These are phyloP conservation scores for Ambrosia trifida DNA, from an alignment of 129 eudicot genomes.

Conservation along the genomic window DNA sequence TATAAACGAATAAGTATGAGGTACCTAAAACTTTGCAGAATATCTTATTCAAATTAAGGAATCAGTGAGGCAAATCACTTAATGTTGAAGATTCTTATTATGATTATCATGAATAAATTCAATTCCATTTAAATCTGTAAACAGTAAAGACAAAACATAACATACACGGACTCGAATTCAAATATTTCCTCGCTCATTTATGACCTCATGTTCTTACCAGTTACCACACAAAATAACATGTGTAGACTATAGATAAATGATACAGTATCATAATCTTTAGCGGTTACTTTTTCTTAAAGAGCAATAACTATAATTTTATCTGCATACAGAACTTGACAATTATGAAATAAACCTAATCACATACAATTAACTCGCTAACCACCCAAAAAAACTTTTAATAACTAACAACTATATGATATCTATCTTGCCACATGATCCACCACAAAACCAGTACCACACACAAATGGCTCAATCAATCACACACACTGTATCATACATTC, in stretches of 20 bases:
- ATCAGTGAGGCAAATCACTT: background rate
- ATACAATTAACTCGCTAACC: background rate
- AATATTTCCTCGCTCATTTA: background rate
- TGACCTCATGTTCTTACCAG: background rate
- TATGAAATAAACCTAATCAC: slow-evolving; percentile 7
- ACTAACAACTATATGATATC: background rate
- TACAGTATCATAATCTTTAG: background rate
- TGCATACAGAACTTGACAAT: background rate
- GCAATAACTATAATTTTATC: background rate
- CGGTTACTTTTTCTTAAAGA: background rate
- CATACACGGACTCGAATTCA: background rate
- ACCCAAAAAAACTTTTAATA: too few relatives aligned
- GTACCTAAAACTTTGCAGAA: background rate
- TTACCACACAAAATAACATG: slow-evolving; percentile 1
- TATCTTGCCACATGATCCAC: too few relatives aligned
- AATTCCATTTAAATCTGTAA: background rate
- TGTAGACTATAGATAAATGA: background rate
- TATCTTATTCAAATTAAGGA: slow-evolving; percentile 13
- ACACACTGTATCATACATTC: too few relatives aligned
- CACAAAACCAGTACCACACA: too few relatives aligned
- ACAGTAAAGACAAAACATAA: slow-evolving; percentile 18
- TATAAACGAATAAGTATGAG: background rate
- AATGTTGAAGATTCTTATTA: slow-evolving; percentile 5
- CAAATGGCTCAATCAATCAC: background rate
- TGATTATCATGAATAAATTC: background rate